phyloP scores from a whole-genome alignment of 179 eudicot genomes.

The Silene noctiflora region DNA sequence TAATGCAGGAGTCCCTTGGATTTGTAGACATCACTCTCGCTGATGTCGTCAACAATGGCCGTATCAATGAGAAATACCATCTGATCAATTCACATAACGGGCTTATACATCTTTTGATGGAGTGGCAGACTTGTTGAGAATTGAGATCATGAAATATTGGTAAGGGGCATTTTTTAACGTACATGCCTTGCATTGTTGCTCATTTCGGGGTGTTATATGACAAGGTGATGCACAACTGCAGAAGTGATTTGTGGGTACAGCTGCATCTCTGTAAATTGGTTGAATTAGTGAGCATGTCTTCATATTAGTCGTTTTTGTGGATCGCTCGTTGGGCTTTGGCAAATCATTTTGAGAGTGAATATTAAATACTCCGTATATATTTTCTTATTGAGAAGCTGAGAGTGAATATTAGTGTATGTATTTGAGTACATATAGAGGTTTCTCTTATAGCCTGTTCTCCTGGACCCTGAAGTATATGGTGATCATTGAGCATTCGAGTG shows the following conservation, averaged over 20 bases:
- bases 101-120: conserved; percentile 54
- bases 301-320: background rate
- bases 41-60: conserved; percentile 78
- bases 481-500: background rate
- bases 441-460: background rate
- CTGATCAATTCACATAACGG: conserved; percentile 78
- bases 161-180: background rate
- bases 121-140: conserved; percentile 57
- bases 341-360: background rate
- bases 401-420: background rate
- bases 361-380: too few species aligned
- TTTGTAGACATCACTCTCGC: conserved; percentile 57
- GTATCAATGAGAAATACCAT: conserved; percentile 71
- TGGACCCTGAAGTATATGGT: background rate
- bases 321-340: background rate
- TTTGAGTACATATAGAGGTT: background rate
- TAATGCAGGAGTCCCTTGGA: conserved; percentile 70
- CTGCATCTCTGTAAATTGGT: conserved; percentile 3
- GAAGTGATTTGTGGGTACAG: background rate
- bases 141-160: background rate
- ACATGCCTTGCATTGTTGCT: background rate
- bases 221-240: background rate
- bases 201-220: background rate
- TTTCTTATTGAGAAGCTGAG: too few species aligned
- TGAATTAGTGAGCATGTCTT: background rate